Conservation (phyloP, 148 eudicot genomes). For the Camellia lanceoleosa region DNA sequence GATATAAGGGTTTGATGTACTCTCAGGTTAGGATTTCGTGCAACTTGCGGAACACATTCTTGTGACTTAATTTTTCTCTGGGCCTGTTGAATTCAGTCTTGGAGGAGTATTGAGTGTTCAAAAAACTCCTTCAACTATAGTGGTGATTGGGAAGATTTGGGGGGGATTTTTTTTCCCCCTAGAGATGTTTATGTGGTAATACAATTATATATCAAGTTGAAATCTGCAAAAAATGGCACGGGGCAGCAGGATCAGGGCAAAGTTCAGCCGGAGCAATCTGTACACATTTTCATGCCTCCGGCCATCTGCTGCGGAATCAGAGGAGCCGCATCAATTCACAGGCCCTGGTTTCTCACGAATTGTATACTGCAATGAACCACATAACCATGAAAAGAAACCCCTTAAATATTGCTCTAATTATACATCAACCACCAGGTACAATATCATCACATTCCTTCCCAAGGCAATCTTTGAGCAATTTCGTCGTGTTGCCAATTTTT, state of each 20-base stretch:
- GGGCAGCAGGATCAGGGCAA: slow-evolving; percentile 73
- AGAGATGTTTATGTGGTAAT: slow-evolving; percentile 6
- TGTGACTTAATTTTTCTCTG: not conserved
- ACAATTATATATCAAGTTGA: slow-evolving; percentile 23
- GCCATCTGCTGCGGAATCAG: slow-evolving; percentile 20
- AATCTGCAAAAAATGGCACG: slow-evolving; percentile 41
- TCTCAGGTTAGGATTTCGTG: not conserved
- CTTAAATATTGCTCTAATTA: slow-evolving; percentile 61
- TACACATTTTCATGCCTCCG: slow-evolving; percentile 68
- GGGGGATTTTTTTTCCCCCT: not conserved
- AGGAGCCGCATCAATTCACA: slow-evolving; percentile 39
- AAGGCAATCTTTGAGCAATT: slow-evolving; percentile 94
- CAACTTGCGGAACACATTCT: not conserved
- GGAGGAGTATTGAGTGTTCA: not conserved
- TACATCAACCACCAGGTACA: slow-evolving; percentile 88
- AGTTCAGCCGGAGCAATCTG: slow-evolving; percentile 58
- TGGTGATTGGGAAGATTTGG: not conserved
- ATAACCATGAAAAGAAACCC: slow-evolving; percentile 57
- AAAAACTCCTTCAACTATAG: not conserved
- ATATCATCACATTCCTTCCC: slow-evolving; percentile 65
- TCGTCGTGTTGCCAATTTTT: slow-evolving; percentile 91
- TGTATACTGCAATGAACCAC: slow-evolving; percentile 72
- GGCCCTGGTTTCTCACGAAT: slow-evolving; percentile 73
- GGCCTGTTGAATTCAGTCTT: not conserved
- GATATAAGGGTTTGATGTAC: not conserved